A percentile compares a stretch with the other conserved stretches of the same genome.
Evolutionary conservation across 352 stramenopile genomes (phyloP).

Genomic region (Halophytophthora polymorphica): DNA sequence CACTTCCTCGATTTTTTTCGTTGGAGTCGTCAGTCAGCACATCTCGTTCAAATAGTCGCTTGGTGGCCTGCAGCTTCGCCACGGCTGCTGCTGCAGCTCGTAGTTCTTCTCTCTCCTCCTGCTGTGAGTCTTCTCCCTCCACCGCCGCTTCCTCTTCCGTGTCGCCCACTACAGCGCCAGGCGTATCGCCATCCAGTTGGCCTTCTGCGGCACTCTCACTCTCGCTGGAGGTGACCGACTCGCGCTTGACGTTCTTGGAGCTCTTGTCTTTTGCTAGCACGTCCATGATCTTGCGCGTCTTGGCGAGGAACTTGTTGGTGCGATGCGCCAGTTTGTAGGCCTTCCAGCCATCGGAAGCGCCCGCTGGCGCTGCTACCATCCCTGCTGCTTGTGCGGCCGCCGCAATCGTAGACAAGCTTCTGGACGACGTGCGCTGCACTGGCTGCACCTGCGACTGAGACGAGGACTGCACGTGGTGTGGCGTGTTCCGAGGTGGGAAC

Average conservation of each 20-base stretch:
- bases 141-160: constrained; percentile 7
- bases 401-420: constrained; percentile 11
- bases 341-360: constrained; percentile 40
- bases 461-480: constrained; percentile 13
- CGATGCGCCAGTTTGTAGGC: constrained; percentile 61
- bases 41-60: constrained; percentile 44
- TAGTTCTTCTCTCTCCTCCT: constrained; percentile 11
- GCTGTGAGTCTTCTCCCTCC: neutral
- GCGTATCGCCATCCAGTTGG: neutral
- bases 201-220: constrained; percentile 1
- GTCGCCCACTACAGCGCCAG: neutral
- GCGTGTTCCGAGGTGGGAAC: constrained; percentile 2
- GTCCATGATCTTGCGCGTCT: constrained; percentile 52
- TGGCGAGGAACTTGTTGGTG: constrained; percentile 55
- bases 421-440: constrained; percentile 13
- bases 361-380: neutral
- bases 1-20: neutral
- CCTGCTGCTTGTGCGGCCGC: constrained; percentile 3
- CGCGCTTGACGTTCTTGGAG: constrained; percentile 4
- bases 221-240: neutral
- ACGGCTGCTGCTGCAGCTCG: constrained; percentile 3
- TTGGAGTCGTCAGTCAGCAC: constrained; percentile 34
- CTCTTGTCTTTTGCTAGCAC: constrained; percentile 21
- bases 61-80: constrained; percentile 16
- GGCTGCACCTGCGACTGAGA: constrained; percentile 6